phyloP scores from a whole-genome alignment of 2,329 filamentous ascomycete species.

The Colletotrichum eleusines region DNA sequence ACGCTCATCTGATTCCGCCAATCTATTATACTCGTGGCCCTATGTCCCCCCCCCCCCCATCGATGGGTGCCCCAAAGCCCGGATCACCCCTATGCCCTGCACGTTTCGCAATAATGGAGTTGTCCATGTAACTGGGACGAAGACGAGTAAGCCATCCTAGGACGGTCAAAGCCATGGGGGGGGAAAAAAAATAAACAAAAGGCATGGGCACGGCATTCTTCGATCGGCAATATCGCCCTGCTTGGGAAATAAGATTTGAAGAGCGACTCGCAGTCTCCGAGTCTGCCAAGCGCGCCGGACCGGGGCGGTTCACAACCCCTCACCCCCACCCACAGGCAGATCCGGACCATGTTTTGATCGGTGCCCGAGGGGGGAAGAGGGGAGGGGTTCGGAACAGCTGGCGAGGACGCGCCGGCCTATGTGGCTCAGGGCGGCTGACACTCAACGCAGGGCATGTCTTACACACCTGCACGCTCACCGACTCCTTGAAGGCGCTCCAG shows the following conservation, averaged over 20 bases:
- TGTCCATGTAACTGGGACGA: conserved; percentile 8
- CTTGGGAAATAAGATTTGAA: conserved; percentile 14
- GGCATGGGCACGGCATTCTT: conserved; percentile 2
- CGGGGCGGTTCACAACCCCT: conserved; percentile 1
- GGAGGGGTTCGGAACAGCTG: neutral
- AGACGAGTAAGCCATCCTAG: conserved; percentile 6
- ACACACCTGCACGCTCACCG: neutral
- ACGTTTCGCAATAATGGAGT: conserved; percentile 23
- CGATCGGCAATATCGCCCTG: conserved; percentile 1
- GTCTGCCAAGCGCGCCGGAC: conserved; percentile 18
- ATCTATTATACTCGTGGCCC: neutral
- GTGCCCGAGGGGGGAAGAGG: too few relatives aligned
- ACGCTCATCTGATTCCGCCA: neutral
- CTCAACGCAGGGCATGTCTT: too few relatives aligned
- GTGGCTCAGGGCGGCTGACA: neutral
- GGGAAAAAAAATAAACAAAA: too few relatives aligned
- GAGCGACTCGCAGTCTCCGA: conserved; percentile 18
- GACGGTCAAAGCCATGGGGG: neutral
- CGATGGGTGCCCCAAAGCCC: neutral
- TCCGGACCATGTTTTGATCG: conserved; percentile 14
- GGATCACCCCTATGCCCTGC: conserved; percentile 27
- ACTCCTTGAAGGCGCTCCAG: neutral
- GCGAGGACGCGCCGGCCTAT: neutral
- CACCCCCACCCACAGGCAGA: conserved; percentile 16
- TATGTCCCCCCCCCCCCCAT: too few relatives aligned